Evolutionary conservation across 2,329 filamentous ascomycete species (phyloP), one percentile per base, ranked within the genome.

Genomic region (Fusarium chuoi): DNA sequence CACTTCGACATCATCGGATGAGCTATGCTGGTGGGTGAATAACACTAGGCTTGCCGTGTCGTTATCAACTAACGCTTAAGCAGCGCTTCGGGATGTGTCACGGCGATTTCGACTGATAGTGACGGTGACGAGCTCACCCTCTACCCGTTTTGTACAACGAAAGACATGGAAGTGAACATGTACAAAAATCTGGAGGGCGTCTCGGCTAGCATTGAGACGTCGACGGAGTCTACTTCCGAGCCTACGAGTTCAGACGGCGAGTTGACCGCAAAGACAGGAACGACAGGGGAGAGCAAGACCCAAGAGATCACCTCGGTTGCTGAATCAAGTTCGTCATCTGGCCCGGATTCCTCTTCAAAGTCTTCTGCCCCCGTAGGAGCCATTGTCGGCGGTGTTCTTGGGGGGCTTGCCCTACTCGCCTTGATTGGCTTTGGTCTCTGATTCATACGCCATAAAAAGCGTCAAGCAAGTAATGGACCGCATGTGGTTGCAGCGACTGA

Each of bases 371-470:
- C 60, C 9, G 14, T 44, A 24, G 60, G 60, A 22, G 42, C 42
- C 13, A 65, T 58, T 6, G 44, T 58, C 4, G 64, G 60, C 6
- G 49, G 49, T n/a, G 60, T 58, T 22, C 15, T 57, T 7, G 49
- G 64, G 38, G 64, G 64, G 12, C 22, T 66, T 38, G 38, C 42
- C 1, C 13, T 66, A 3, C 13, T 66, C 20, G n/a, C 36, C 13
- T n/a, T 65, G 4, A 26, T 66, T 26, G 30, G 64, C 4, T 35
- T 66, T 13, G 49, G 49, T 22, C 38, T 66, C 7, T 65, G 60
- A 49, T 49, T 49, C 15, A 44, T 65, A n/a, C 49, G 60, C 36
- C 41, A 46, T 24, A 66, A 57, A 33, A 66, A 57, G 30, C 60
- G 36, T 18, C 49, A 62, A 30, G 33, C 39, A 20, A 17, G 9